These are phyloP conservation scores for Beauveria medogensis DNA, from an alignment of 2,329 filamentous ascomycete species.

Conservation along the genomic window DNA sequence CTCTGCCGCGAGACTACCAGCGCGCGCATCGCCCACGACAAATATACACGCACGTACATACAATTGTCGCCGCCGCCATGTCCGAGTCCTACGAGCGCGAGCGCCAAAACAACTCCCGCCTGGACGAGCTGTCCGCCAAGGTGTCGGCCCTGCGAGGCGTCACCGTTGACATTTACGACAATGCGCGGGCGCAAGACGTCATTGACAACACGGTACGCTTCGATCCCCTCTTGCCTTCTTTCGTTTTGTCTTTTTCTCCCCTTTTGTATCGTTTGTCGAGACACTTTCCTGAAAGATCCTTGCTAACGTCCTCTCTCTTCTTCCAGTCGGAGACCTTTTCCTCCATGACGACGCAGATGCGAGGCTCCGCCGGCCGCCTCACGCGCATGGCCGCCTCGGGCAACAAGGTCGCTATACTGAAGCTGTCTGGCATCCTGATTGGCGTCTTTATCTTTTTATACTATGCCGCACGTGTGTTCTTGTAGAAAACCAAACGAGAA, in stretches of 20 bases:
- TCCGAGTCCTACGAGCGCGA: conserved; percentile 73
- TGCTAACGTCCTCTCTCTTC: neutral
- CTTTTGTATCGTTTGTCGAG: neutral
- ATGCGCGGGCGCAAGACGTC: conserved; percentile 78
- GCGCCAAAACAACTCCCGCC: conserved; percentile 88
- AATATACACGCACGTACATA: neutral
- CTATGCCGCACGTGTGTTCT: conserved; percentile 58
- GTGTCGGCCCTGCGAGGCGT: conserved; percentile 87
- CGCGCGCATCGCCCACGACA: neutral
- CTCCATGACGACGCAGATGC: conserved; percentile 72
- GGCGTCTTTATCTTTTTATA: conserved; percentile 67
- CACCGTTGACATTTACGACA: conserved; percentile 96
- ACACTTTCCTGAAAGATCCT: too few relatives aligned
- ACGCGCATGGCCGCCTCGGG: conserved; percentile 86
- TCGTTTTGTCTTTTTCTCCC: neutral
- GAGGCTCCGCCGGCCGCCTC: conserved; percentile 73
- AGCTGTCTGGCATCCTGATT: conserved; percentile 76
- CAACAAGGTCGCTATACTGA: conserved; percentile 85
- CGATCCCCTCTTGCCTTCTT: conserved; percentile 20
- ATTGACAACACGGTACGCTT: conserved; percentile 75
- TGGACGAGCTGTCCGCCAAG: conserved; percentile 84
- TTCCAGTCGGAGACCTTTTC: conserved; percentile 80
- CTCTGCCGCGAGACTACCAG: too few relatives aligned
- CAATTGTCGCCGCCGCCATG: conserved; percentile 36
- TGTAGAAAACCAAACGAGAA: conserved; percentile 29